A percentile compares a stretch with the other conserved stretches of the same genome.
These are phyloP conservation scores for Rhipidocladum racemiflorum DNA, from an alignment of 176 grass and related monocot genomes.

Conservation along the genomic window DNA sequence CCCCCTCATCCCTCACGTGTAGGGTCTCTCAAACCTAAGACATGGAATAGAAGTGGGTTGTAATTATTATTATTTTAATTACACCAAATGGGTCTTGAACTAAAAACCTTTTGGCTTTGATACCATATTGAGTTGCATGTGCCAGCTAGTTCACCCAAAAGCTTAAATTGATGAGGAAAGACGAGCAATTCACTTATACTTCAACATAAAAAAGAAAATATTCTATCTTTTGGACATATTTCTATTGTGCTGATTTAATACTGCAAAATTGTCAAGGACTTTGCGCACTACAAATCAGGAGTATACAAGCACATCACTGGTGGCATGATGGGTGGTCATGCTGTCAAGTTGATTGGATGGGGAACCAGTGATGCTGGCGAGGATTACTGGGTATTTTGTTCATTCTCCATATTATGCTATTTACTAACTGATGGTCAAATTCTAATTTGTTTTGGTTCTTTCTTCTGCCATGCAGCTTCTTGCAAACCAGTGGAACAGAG, in stretches of 20 bases:
- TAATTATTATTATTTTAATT: too few species aligned
- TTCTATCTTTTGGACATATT: neutral
- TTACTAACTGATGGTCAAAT: neutral
- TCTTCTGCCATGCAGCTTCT: constrained; percentile 66
- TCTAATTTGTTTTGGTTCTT: constrained; percentile 4
- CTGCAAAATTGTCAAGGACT: constrained; percentile 55
- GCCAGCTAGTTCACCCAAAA: too few species aligned
- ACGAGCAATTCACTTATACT: too few species aligned
- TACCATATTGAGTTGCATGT: too few species aligned
- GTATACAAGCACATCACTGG: constrained; percentile 88
- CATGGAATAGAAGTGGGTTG: too few species aligned
- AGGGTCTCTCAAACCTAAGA: too few species aligned
- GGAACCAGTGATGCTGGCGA: constrained; percentile 82
- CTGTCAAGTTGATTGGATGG: constrained; percentile 92
- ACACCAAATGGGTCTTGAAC: too few species aligned
- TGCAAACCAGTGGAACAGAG: constrained; percentile 93
- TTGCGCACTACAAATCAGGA: constrained; percentile 96
- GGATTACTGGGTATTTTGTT: constrained; percentile 81
- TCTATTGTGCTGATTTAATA: constrained; percentile 15
- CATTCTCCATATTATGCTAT: neutral
- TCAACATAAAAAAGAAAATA: neutral
- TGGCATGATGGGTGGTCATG: constrained; percentile 75
- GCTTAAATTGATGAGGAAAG: too few species aligned
- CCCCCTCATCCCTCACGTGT: too few species aligned
- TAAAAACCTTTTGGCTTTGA: too few species aligned